Conservation (phyloP, 257 asterid species). For the Cruciata laevipes region DNA sequence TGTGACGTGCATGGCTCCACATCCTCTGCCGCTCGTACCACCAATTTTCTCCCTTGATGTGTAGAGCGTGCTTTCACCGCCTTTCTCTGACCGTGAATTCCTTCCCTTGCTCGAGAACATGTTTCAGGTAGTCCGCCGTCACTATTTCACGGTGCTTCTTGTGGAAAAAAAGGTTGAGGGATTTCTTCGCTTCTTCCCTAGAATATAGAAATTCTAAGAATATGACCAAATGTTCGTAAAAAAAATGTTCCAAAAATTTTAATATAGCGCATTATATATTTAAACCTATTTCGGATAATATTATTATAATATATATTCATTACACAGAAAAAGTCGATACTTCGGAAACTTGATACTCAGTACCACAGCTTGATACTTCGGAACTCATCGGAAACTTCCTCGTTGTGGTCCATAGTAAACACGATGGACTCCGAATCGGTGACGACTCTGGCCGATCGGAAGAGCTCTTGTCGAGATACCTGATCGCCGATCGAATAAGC, state of each 20-base stretch:
- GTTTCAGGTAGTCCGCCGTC: not conserved
- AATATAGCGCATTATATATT: too few species aligned
- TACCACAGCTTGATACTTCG: too few species aligned
- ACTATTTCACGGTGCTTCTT: not conserved
- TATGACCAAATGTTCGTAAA: too few species aligned
- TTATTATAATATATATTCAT: too few species aligned
- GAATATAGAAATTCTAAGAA: too few species aligned
- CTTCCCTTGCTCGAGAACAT: not conserved
- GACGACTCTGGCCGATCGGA: not conserved
- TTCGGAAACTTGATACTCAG: too few species aligned
- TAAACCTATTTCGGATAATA: too few species aligned
- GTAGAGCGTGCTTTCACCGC: not conserved
- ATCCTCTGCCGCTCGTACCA: conserved; percentile 21
- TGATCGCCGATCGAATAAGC: not conserved
- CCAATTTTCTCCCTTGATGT: conserved; percentile 6
- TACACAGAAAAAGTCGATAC: too few species aligned
- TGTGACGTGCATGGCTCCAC: conserved; percentile 33
- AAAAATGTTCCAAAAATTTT: too few species aligned
- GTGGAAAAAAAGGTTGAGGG: not conserved
- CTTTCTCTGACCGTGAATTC: not conserved
- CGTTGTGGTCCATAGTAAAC: too few species aligned
- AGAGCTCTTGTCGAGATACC: not conserved
- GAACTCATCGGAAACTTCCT: too few species aligned
- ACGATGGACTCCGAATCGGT: too few species aligned
- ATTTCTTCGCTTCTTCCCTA: not conserved